Evolutionary conservation across 306 rosid species (phyloP), one percentile per base, ranked within the genome.

Genomic region (Malus asiatica): DNA sequence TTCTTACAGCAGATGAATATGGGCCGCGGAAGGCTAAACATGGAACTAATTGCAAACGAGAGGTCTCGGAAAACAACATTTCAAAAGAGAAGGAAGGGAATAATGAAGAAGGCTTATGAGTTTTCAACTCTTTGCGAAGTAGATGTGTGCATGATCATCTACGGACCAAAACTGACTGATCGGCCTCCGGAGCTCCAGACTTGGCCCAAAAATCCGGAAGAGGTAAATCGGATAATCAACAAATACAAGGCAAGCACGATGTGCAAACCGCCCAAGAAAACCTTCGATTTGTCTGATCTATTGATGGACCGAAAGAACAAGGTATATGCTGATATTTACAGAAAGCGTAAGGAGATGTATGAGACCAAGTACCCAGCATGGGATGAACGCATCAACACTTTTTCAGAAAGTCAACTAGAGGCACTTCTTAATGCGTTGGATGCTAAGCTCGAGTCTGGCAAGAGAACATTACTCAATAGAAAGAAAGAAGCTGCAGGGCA

Each of bases 1-100:
- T 8, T 32, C 44, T 60, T 74, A 33, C 5, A 44, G 63, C 30
- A 25, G 44, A 16, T 27, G 4, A 32, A 63, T 51, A 74, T 75
- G 78, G 78, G 72, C 18, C 78, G 78, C 51, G 78, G 78, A 52
- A 75, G 52, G 35, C 16, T 75, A 64, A 75, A 66, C 16, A 65
- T 75, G 64, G 62, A 75, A 33, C 38, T 75, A 10, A 75, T 75
- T 2, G 53, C 18, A 3, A 38, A 75, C 22, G 78, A 75, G 32
- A 66, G 38, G 33, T n/a, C 78, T 46, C 52, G 78, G 2, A 65
- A 59, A 33, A 23, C 33, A 8, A 75, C 78, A 0, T 75, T 75
- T 38, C 52, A 51, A 32, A 75, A 66, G 63, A 75, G 78, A 51
- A 65, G 58, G 64, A 65, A 33, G 27, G 78, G 78, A 3, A 32